Base-by-base conservation (phyloP, 768 basidiomycete genomes). In the Glaciozyma antarctica region DNA sequence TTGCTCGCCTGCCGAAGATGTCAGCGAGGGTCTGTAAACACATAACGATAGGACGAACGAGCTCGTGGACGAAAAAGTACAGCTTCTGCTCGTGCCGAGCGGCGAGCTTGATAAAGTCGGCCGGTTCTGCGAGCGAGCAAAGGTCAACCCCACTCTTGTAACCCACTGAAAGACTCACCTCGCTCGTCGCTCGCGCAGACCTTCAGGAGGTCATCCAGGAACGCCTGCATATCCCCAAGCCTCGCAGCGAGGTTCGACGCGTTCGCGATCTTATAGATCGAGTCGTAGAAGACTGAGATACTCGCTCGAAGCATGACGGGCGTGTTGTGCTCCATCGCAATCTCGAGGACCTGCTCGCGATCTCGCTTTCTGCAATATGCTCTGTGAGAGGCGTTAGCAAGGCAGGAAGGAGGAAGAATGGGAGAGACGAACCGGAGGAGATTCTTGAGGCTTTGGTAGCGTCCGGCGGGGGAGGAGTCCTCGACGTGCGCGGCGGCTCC, bases 221-320 rank as follows among this genome's bases (percentile, higher is more conserved):
- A 71, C 9, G 55, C 62, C 38, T 71, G 70, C 1, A 68, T 8
- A 32, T 71, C 70, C 8, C 44, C 70, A 3, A 71, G 61, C 22
- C 70, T 61, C 12, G 57, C 67, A 7, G 55, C 41, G 47, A 71
- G 58, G 12, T 64, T 56, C 15, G 49, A 55, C 3, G 64, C 66
- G 45, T 71, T 65, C 24, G 70, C 70, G 28, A 71, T 62, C 32
- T 54, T 57, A 55, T 63, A 62, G 53, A 71, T 68, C 47, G 70
- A 56, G 26, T 55, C 47, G 65, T 71, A 71, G 26, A 68, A 68
- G 30, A 64, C 58, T 3, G 66, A 60, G 51, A 71, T 71, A 13
- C 53, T 51, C 4, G 60, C 53, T 26, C 65, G 60, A 12, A 71
- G 54, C 0, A 71, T 28, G 16, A 53, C 28, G 0, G 69, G 69